These are phyloP conservation scores for Russula sp. DNA, from an alignment of 768 basidiomycete genomes.

Conservation along the genomic window DNA sequence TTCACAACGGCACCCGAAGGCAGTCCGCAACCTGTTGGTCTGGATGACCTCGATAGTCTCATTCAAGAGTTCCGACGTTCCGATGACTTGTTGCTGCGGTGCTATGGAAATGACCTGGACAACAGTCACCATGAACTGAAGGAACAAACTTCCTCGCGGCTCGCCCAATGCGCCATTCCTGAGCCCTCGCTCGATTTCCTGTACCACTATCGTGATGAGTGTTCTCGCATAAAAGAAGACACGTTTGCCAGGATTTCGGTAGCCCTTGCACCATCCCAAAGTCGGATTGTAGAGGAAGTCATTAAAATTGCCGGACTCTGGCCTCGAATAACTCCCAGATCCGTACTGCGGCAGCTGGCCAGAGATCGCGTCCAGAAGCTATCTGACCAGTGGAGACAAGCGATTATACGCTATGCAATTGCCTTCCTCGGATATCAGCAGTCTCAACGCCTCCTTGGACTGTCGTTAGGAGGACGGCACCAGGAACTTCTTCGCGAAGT, in stretches of 20 bases:
- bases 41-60: neutral
- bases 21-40: neutral
- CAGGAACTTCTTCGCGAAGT: neutral
- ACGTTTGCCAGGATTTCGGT: too few species aligned
- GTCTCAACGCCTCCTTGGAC: slow-evolving; percentile 1
- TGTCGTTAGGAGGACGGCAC: neutral
- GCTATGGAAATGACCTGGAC: neutral
- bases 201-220: too few species aligned
- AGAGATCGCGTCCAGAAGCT: too few species aligned
- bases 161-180: neutral
- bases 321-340: slow-evolving; percentile 2
- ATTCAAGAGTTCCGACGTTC: neutral
- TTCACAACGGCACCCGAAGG: neutral
- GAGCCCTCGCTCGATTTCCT: neutral
- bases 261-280: too few species aligned
- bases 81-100: neutral
- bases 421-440: neutral
- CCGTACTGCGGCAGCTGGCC: too few species aligned
- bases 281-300: neutral
- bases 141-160: neutral
- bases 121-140: too few species aligned
- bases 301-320: neutral
- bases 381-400: neutral
- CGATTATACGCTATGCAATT: neutral
- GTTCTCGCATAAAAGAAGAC: too few species aligned